Base-by-base conservation (phyloP, 208 protist species). In the Acanthamoeba polyphaga region DNA sequence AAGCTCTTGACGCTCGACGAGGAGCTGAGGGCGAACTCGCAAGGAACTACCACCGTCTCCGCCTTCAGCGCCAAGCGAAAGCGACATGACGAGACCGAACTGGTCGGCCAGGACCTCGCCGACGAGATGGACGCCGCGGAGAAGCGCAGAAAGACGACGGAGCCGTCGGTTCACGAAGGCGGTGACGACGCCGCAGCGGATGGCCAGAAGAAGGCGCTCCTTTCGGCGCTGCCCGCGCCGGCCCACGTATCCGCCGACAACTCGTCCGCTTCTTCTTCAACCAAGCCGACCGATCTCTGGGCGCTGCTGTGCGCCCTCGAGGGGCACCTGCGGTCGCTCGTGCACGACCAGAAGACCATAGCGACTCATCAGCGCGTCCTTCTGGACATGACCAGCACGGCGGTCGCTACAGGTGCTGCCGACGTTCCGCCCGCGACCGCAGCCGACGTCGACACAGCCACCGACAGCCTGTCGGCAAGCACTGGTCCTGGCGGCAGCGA, bases 281-380 rank as follows among this genome's bases (percentile, higher is more conserved):
- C 53, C 46, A 46, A 85, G 43, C 76, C 49, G 76, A 85, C 76
- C 10, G 76, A 85, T 24, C 46, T 85, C 15, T 85, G 49, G 46
- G 76, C 46, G 2, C 49, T 85, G 46, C 38, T 85, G 76, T 85
- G 76, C 76, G 76, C 76, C 49, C 53, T 85, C 34, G 76, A 85
- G 46, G 49, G 76, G 19, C 76, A 58, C 17, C 76, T 85, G 9
- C 34, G 76, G 24, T 27, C 49, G 15, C 34, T 85, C 27, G 49
- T 85, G 38, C 15, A 58, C 27, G 76, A 17, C 8, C 76, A 85
- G 24, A 85, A 85, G 76, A 13, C 12, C 24, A 9, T 85, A 32
- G n/a, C 7, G 22, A 6, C 22, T 0, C 76, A 85, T 6, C 76
- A 85, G 49, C 38, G 49, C 46, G 76, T 43, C 76, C 8, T 85